Conservation (phyloP, 2,329 filamentous ascomycete genomes). For the Corynespora cassiicola region DNA sequence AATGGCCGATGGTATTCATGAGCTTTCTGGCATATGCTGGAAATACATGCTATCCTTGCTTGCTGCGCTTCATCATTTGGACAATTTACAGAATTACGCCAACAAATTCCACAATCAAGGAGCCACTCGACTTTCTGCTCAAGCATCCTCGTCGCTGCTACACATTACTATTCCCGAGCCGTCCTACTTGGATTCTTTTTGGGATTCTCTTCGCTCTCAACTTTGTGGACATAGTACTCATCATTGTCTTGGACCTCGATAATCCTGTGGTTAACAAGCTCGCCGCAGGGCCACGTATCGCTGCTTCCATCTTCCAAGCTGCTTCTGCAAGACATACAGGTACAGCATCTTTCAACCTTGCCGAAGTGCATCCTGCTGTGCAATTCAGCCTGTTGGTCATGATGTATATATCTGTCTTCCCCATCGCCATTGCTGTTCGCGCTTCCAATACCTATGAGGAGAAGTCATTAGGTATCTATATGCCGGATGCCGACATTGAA, state of each 20-base stretch:
- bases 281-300: constrained; percentile 53
- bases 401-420: constrained; percentile 70
- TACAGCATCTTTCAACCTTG: constrained; percentile 54
- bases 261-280: constrained; percentile 57
- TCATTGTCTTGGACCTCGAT: constrained; percentile 47
- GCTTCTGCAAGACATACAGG: constrained; percentile 56
- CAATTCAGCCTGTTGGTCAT: constrained; percentile 66
- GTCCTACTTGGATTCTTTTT: constrained; percentile 64
- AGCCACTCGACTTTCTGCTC: constrained; percentile 63
- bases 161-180: constrained; percentile 65
- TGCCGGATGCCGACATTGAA: constrained; percentile 28
- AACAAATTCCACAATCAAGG: constrained; percentile 40
- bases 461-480: constrained; percentile 64
- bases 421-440: constrained; percentile 66
- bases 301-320: constrained; percentile 66
- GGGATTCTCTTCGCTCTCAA: constrained; percentile 59
- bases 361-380: constrained; percentile 58
- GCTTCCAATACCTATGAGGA: constrained; percentile 66
- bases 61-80: constrained; percentile 66
- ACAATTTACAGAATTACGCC: constrained; percentile 55
- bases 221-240: constrained; percentile 50
- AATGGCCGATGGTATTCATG: constrained; percentile 56
- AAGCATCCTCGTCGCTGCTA: constrained; percentile 68
- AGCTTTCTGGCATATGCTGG: constrained; percentile 58
- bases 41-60: constrained; percentile 63